These are phyloP conservation scores for Macaranga tanarius DNA, from an alignment of 441 rosid species.

Conservation along the genomic window DNA sequence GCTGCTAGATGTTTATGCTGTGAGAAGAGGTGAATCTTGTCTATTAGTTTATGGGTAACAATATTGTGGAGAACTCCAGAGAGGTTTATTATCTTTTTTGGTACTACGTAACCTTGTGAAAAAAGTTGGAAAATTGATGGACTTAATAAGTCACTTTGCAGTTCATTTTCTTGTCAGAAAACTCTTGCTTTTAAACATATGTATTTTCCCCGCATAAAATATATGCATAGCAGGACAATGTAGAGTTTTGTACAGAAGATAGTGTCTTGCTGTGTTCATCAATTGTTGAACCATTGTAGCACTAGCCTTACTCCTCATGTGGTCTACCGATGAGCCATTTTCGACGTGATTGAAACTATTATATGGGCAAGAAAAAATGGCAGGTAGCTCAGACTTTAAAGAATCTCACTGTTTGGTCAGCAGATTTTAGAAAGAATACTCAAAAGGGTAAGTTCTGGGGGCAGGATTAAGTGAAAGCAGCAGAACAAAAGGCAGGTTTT, in stretches of 20 bases:
- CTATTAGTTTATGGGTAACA: background rate
- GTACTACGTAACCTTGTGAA: background rate
- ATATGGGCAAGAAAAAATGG: too few species aligned
- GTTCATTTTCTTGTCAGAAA: background rate
- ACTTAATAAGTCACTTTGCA: background rate
- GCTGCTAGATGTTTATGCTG: slow-evolving; percentile 86
- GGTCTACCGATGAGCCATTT: background rate
- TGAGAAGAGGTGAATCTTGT: slow-evolving; percentile 52
- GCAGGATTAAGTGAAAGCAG: too few species aligned
- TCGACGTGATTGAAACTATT: background rate
- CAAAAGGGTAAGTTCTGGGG: too few species aligned
- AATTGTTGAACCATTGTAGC: too few species aligned
- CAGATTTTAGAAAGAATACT: background rate
- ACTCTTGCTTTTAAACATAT: background rate
- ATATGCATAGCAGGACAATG: background rate
- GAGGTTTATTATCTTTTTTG: background rate
- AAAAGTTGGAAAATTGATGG: background rate
- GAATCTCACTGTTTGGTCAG: too few species aligned
- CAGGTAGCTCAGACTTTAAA: too few species aligned
- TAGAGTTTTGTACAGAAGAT: too few species aligned
- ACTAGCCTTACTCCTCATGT: background rate
- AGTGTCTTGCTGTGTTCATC: too few species aligned
- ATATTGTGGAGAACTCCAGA: background rate
- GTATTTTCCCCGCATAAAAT: background rate
- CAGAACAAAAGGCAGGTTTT: too few species aligned